A percentile compares a stretch with the other conserved stretches of the same genome.
Conservation (phyloP, 2,329 filamentous ascomycete genomes). For the Diaporthe nobilis region DNA sequence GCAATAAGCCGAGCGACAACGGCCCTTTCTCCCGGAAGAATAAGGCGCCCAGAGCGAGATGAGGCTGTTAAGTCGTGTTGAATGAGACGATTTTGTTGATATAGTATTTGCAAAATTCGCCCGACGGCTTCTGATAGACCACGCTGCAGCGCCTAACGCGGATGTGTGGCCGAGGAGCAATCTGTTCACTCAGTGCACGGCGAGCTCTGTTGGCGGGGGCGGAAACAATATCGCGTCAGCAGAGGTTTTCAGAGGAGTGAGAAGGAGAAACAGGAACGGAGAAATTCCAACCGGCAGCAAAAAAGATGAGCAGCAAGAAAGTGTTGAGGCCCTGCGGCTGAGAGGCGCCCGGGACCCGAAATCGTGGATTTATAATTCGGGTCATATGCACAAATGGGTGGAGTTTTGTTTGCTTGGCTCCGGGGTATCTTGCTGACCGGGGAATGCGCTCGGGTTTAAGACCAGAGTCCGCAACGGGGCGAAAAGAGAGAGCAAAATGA, state of each 20-base stretch:
- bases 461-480: not conserved
- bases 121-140: constrained; percentile 36
- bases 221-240: constrained; percentile 14
- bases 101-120: constrained; percentile 40
- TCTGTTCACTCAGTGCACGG: constrained; percentile 34
- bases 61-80: constrained; percentile 17
- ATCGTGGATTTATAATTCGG: constrained; percentile 35
- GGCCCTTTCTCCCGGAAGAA: not conserved
- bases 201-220: constrained; percentile 36
- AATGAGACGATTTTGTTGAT: constrained; percentile 41
- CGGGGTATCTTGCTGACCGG: constrained; percentile 31
- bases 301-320: not conserved
- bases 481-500: not conserved
- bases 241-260: not conserved
- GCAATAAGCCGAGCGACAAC: not conserved
- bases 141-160: constrained; percentile 35
- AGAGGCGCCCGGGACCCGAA: constrained; percentile 30
- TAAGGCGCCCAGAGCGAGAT: not conserved
- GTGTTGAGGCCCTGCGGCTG: constrained; percentile 28
- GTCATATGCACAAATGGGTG: constrained; percentile 25
- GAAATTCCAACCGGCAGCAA: not conserved
- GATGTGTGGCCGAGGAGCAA: constrained; percentile 32
- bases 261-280: not conserved
- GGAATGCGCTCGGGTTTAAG: constrained; percentile 21
- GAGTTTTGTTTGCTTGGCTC: constrained; percentile 34